These are phyloP conservation scores for Henckelia pumila DNA, from an alignment of 257 asterid genomes.

Conservation along the genomic window DNA sequence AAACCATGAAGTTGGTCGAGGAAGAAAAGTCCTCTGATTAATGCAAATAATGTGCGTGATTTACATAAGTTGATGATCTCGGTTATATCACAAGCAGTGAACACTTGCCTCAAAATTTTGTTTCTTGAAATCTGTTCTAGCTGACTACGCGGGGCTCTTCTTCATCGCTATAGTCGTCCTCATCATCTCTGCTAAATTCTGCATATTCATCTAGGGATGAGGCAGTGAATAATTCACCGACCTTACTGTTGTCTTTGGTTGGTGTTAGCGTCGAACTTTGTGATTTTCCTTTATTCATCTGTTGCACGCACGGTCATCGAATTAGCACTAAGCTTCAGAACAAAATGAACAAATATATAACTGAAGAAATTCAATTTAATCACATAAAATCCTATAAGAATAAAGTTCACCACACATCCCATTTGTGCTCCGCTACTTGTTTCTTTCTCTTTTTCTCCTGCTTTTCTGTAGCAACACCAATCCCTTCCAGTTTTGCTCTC, in stretches of 20 bases:
- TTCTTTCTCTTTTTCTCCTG: not conserved
- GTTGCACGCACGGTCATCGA: slow-evolving; percentile 26
- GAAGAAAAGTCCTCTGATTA: not conserved
- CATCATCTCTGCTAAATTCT: slow-evolving; percentile 33
- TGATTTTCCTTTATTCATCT: slow-evolving; percentile 82
- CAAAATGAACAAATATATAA: not conserved
- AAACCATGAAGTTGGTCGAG: not conserved
- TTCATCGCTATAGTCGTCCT: slow-evolving; percentile 29
- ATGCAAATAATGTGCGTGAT: not conserved
- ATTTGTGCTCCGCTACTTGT: not conserved
- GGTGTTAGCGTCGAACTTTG: slow-evolving; percentile 33
- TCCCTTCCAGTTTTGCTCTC: not conserved
- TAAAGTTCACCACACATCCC: too few species aligned
- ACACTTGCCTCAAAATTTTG: slow-evolving; percentile 2
- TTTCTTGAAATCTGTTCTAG: slow-evolving; percentile 21
- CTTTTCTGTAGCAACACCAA: not conserved
- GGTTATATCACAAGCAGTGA: slow-evolving; percentile 28
- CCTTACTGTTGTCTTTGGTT: slow-evolving; percentile 41
- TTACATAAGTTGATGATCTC: not conserved
- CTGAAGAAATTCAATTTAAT: not conserved
- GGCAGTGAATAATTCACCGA: slow-evolving; percentile 42
- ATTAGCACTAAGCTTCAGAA: slow-evolving; percentile 20
- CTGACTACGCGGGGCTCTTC: slow-evolving; percentile 31
- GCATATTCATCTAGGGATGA: slow-evolving; percentile 54
- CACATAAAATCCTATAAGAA: not conserved